Base-by-base conservation (phyloP, 78 protist species). In the Bodo saltans region DNA sequence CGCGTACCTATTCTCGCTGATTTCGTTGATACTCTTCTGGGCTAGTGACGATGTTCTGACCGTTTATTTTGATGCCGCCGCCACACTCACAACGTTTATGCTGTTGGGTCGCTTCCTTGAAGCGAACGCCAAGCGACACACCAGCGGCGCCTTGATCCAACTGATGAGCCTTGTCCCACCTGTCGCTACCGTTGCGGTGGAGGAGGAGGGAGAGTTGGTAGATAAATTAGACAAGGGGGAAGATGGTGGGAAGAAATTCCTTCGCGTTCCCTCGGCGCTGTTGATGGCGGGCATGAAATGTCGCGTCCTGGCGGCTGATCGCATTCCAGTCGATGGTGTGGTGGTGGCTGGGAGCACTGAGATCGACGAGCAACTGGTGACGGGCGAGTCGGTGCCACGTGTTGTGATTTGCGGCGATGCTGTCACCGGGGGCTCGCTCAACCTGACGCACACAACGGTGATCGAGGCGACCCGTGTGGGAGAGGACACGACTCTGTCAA, bases 361-460 rank as follows among this genome's bases (percentile, higher is more conserved):
- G 42, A 75, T 96, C 25, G 97, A 96, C 53, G 98, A 96, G 81
- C 28, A 95, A 28, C 84, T 93, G 93, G 71, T 97, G 41, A 96
- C 99, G 0, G 97, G 99, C 72, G 99, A 97, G 78, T 26, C 90
- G 28, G 3, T 85, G 68, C 97, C 97, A 1, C 91, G 87, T 0
- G 1, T 70, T 79, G 95, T 94, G 85, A 25, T 30, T 8, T 21
- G 8, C 0, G 96, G 92, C n/a, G 88, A 72, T n/a, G 27, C 23
- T 23, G 92, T 95, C 47, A 88, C 95, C 72, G 98, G 97, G 25
- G 98, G 98, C 40, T 90, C 98, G 3, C 11, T 97, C 68, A 82
- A 84, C 79, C 85, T 60, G n/a, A 42, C 68, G 21, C 96, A 95
- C 33, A 40, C 38, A 25, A 8, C 94, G 25, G 74, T 47, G 39